Evolutionary conservation across 108 stramenopile genomes (phyloP), one percentile per base, ranked within the genome.

Genomic region (Cyclotella choctawhatcheeana): DNA sequence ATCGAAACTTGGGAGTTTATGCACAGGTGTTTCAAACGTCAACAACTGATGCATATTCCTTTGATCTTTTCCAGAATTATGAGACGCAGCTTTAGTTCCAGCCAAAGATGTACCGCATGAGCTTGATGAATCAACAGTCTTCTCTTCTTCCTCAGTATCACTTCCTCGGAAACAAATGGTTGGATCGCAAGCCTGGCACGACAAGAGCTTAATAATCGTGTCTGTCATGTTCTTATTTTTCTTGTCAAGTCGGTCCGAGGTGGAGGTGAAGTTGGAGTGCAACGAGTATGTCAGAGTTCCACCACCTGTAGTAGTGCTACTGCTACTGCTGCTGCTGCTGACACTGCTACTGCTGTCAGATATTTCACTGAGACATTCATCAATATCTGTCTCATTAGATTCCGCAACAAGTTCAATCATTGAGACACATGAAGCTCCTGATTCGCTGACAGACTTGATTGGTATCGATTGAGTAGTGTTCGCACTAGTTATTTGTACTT

Each of bases 141-240:
- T 52, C 51, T 52, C 51, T 22, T 2, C 51, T 2, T 5, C 20
- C 20, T 1, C 1, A 5, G 12, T 10, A 6, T 61, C 35, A 43
- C 31, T 37, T 17, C 35, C 45, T 16, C 45, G 0, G 16, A 64
- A 48, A 31, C 47, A 29, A 6, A 47, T 17, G 21, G 44, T 48
- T 21, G 64, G 45, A 47, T 64, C 44, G 29, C 64, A 64, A 2
- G 45, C 13, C n/a, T n/a, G n/a, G n/a, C n/a, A n/a, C n/a, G n/a
- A n/a, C 2, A 64, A 3, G 27, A 64, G 29, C 8, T 64, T 14
- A 7, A 43, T 45, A 21, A 64, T 2, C 2, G 3, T 47, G 1
- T 64, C 26, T 26, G 47, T 13, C 20, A 43, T 14, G 0, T n/a
- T 24, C 29, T 1, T 0, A 2, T 4, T 30, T 13, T 64, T 40